These are phyloP conservation scores for Podila epicladia DNA, from an alignment of 192 early-diverging fungal genomes.

Conservation along the genomic window DNA sequence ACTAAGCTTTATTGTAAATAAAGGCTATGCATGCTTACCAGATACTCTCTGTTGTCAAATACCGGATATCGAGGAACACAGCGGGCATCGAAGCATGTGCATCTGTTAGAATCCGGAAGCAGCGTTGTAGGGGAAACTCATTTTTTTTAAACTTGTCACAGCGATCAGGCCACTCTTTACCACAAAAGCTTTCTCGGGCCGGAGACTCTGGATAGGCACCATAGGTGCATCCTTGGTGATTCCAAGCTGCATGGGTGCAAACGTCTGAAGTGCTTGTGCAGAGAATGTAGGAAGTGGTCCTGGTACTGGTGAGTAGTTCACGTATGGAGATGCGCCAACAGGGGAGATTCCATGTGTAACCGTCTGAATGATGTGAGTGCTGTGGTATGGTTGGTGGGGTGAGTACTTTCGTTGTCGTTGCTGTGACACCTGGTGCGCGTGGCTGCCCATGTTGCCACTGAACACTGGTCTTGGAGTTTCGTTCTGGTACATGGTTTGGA, in stretches of 20 bases:
- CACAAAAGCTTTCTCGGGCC: slow-evolving; percentile 20
- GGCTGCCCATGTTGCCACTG: background rate
- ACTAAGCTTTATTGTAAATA: background rate
- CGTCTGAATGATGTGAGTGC: background rate
- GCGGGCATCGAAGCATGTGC: background rate
- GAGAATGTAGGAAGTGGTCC: slow-evolving; percentile 13
- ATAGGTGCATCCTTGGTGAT: slow-evolving; percentile 19
- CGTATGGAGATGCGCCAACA: background rate
- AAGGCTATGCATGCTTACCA: slow-evolving; percentile 3
- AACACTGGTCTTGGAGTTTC: background rate
- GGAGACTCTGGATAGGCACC: slow-evolving; percentile 29
- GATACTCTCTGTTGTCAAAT: slow-evolving; percentile 18
- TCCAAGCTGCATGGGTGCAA: slow-evolving; percentile 19
- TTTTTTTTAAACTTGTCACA: background rate
- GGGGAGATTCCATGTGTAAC: no score
- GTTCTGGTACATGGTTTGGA: background rate
- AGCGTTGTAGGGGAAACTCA: background rate
- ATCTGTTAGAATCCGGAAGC: background rate
- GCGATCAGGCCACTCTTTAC: background rate
- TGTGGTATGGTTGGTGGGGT: background rate
- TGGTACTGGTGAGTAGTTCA: background rate
- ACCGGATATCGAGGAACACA: background rate
- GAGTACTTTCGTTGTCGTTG: background rate
- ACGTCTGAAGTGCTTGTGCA: slow-evolving; percentile 19
- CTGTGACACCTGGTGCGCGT: background rate